A percentile compares a stretch with the other conserved stretches of the same genome.
Evolutionary conservation across 306 rosid species (phyloP).

Genomic region (Rosa lucieae): DNA sequence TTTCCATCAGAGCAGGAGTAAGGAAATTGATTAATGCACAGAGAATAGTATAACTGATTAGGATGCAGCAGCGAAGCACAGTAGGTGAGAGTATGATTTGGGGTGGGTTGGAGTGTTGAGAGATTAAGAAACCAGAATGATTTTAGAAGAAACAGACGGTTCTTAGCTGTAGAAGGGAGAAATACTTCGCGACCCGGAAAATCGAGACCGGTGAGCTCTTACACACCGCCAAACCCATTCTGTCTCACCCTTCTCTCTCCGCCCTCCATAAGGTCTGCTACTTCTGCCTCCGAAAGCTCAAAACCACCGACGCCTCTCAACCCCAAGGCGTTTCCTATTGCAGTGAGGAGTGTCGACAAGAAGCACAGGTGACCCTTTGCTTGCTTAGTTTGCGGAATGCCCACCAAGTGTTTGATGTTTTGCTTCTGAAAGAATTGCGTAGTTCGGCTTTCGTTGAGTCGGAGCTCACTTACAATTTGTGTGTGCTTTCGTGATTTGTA

Average conservation of each 20-base stretch:
- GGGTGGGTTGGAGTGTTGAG: too few relatives aligned
- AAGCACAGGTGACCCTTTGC: conserved; percentile 41
- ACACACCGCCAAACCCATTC: conserved; percentile 73
- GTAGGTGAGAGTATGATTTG: too few relatives aligned
- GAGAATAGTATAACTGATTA: background rate
- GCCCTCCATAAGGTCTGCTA: conserved; percentile 48
- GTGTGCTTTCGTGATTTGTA: conserved; percentile 29
- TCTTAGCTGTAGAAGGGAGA: too few relatives aligned
- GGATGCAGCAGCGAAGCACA: too few relatives aligned
- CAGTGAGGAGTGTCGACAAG: conserved; percentile 44
- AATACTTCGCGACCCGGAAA: conserved; percentile 43
- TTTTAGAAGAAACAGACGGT: too few relatives aligned
- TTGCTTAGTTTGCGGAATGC: background rate
- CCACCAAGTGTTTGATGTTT: conserved; percentile 41
- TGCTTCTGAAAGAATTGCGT: conserved; percentile 16
- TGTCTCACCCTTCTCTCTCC: conserved; percentile 64
- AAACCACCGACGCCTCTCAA: conserved; percentile 9
- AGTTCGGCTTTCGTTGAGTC: background rate
- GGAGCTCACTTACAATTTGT: background rate
- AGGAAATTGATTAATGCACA: background rate
- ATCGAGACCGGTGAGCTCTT: conserved; percentile 71
- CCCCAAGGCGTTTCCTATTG: conserved; percentile 44
- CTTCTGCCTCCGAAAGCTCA: conserved; percentile 58
- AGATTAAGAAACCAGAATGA: too few relatives aligned
- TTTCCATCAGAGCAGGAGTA: background rate